These are phyloP conservation scores for Dictyostelium brefeldianum DNA, from an alignment of 78 protist genomes.

Conservation along the genomic window DNA sequence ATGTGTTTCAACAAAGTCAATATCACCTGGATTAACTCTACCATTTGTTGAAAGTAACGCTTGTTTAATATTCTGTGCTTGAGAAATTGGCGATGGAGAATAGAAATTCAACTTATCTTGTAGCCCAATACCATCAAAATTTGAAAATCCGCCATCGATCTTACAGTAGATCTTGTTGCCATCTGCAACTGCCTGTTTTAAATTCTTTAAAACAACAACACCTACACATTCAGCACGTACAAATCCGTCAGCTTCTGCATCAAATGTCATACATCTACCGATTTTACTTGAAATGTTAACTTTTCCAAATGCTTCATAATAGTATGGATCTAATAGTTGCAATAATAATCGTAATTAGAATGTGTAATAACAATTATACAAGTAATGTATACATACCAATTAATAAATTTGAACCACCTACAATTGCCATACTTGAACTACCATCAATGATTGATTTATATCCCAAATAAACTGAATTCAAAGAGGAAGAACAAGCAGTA, in stretches of 20 bases:
- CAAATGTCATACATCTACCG: conserved; percentile 57
- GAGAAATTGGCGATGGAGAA: conserved; percentile 18
- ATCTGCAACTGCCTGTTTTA: conserved; percentile 16
- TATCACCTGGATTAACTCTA: not conserved
- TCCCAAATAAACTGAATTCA: too few species aligned
- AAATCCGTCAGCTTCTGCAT: conserved; percentile 91
- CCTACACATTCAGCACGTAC: conserved; percentile 86
- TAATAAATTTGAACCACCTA: too few species aligned
- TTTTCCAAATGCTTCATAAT: not conserved
- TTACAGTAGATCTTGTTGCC: conserved; percentile 13
- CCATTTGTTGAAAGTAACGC: not conserved
- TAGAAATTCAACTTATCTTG: not conserved
- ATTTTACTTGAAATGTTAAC: not conserved
- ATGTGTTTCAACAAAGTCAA: conserved; percentile 63
- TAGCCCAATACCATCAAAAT: conserved; percentile 38
- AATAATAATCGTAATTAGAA: too few species aligned
- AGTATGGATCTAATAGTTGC: too few species aligned
- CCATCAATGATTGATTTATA: too few species aligned
- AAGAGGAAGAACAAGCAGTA: too few species aligned
- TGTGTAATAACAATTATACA: too few species aligned
- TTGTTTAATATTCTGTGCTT: not conserved
- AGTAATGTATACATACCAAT: too few species aligned
- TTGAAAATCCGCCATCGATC: conserved; percentile 11
- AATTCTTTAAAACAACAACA: not conserved
- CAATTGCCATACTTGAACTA: too few species aligned